Evolutionary conservation across 306 rosid genomes (phyloP), one percentile per base, ranked within the genome.

Genomic region (Corylus avellana): DNA sequence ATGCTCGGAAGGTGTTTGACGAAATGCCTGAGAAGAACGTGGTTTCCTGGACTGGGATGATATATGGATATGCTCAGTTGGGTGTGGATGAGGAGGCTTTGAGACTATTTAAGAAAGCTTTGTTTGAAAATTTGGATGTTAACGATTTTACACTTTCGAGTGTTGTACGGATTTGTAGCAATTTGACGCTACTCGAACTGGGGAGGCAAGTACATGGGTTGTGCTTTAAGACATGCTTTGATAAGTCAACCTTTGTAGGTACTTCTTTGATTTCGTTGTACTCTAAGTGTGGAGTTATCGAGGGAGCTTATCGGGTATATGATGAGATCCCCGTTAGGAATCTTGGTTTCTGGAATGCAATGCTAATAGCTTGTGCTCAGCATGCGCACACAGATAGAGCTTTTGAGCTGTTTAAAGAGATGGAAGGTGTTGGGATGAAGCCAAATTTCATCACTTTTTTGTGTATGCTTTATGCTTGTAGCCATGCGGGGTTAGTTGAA

Each of bases 341-440:
- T 85, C 96, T 95, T 79, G 98, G 98, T 5, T 76, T 90, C 88
- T 95, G 98, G 98, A 95, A 95, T 83, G 94, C 98, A 1, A 91
- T 95, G 97, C 48, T 91, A 55, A 87, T 92, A 50, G 95, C 90
- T 0, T 90, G 90, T 66, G 97, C 98, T 72, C 98, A 95, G 83
- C 98, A 95, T 25, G 86, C 93, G 0, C 96, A 91, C 57, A 87
- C 92, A 0, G 71, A 75, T 5, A 91, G 67, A 51, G 80, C 93
- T 4, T 89, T 92, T 77, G 86, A 85, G 67, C 69, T 91, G 56
- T 91, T 95, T 69, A 82, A 84, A 48, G 77, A 87, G 62, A 87
- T 91, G 91, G 83, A 63, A 74, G 74, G 77, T 77, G 83, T 59
- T 27, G 96, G 94, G 78, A 66, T 90, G 90, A 91, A 86, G 80